Percentiles rank a stretch among this genome's conserved stretches.
Conservation (phyloP, 768 basidiomycete species). For the Rhizopogon vesiculosus region DNA sequence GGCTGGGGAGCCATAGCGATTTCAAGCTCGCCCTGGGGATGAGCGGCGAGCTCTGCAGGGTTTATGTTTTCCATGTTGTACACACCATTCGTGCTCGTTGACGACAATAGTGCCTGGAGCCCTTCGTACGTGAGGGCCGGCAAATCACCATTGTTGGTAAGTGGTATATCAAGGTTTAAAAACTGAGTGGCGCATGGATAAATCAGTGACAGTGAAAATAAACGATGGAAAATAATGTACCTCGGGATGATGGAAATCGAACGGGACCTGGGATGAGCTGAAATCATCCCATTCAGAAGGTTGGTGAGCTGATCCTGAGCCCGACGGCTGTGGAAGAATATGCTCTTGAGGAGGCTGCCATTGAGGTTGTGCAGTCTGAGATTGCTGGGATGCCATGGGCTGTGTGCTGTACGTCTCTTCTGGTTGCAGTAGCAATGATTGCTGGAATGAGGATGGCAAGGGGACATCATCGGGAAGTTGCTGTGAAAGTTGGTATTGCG, state of each 20-base stretch:
- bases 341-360: slow-evolving; percentile 2
- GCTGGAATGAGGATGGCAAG: background rate
- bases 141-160: background rate
- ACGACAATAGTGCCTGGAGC: slow-evolving; percentile 26
- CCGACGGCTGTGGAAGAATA: background rate
- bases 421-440: slow-evolving; percentile 5
- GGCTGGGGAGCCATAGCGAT: slow-evolving; percentile 17
- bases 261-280: background rate
- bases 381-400: slow-evolving; percentile 1
- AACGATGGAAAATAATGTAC: slow-evolving; percentile 6
- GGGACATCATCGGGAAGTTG: background rate
- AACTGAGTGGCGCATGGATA: background rate
- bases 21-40: slow-evolving; percentile 35
- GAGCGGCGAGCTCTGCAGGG: slow-evolving; percentile 21
- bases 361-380: slow-evolving; percentile 1
- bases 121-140: slow-evolving; percentile 13
- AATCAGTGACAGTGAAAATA: background rate
- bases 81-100: slow-evolving; percentile 27
- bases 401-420: slow-evolving; percentile 8
- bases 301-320: background rate
- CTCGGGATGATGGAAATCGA: slow-evolving; percentile 4
- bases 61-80: slow-evolving; percentile 33
- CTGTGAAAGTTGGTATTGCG: slow-evolving; percentile 16
- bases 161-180: slow-evolving; percentile 11
- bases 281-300: slow-evolving; percentile 9